Percentiles rank a stretch among this genome's conserved stretches.
Evolutionary conservation across 495 filamentous ascomycete genomes (phyloP).

Genomic region (Aspergillus kassunensis): DNA sequence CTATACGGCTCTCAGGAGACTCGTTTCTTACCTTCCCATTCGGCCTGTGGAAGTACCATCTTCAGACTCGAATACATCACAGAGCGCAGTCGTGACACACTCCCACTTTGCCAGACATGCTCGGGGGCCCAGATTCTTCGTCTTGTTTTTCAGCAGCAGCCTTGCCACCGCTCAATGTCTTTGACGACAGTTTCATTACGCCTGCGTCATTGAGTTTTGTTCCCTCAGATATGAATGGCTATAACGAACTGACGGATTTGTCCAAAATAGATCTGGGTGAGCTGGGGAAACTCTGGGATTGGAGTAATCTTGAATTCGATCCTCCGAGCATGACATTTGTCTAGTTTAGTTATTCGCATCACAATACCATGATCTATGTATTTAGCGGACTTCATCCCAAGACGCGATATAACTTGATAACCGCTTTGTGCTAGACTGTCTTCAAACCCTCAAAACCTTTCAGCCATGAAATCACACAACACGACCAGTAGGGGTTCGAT

Average conservation of each 20-base stretch:
- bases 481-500: too few relatives aligned
- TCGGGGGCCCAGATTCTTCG: neutral
- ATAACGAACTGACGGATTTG: constrained; percentile 14
- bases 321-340: neutral
- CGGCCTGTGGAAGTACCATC: neutral
- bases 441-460: too few relatives aligned
- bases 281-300: constrained; percentile 29
- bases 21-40: constrained; percentile 15
- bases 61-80: neutral
- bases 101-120: constrained; percentile 1
- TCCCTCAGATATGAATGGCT: neutral
- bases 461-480: too few relatives aligned
- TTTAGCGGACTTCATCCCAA: too few relatives aligned
- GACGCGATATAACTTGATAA: too few relatives aligned
- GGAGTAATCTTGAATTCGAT: constrained; percentile 21
- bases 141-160: neutral
- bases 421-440: too few relatives aligned
- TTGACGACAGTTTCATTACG: constrained; percentile 3
- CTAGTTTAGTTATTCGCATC: too few relatives aligned
- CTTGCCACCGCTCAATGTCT: neutral
- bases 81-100: neutral
- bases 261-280: constrained; percentile 23
- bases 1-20: constrained; percentile 18
- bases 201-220: constrained; percentile 9
- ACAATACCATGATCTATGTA: too few relatives aligned